Base-by-base conservation (phyloP, 1,284 basidiomycete genomes). In the Pseudozyma flocculosa region DNA sequence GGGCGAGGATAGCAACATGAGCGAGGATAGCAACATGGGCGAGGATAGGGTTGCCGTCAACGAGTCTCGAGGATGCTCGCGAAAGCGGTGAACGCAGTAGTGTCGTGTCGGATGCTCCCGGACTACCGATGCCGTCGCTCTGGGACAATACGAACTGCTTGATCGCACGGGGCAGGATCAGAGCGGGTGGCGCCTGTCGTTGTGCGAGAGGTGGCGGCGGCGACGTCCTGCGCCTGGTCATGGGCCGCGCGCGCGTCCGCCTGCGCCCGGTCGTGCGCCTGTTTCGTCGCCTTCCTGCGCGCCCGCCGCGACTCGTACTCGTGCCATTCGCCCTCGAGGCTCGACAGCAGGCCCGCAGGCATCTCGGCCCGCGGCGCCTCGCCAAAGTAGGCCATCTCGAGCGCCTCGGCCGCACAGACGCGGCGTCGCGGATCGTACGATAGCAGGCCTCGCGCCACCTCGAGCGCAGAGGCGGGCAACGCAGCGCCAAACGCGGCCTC, bases 301-400 rank as follows among this genome's bases (percentile, higher is more conserved):
- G 65, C 73, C 22, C 65, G 54, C 19, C 68, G 54, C 21, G 68
- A 65, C 40, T 94, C 92, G 56, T 90, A 83, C 78, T 95, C 92
- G 78, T 95, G 92, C 91, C 92, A 95, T 77, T 95, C 92, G 38
- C 92, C 92, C 89, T 80, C n/a, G 83, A 84, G 13, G 85, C 83
- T 57, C 89, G 80, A 47, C 45, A 70, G 49, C 14, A 65, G 17
- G 3, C 61, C 57, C n/a, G 43, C 38, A 42, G 95, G 95, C 45
- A 84, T 82, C 67, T 86, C 84, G 47, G 91, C 84, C 32, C 77
- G 69, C 1, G 94, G 94, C 36, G 84, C 81, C 78, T 95, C 92
- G 38, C 83, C 80, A 79, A 98, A 98, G 81, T 96, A 99, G 1
- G 86, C 81, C 43, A 87, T 82, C 40, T 85, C 81, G 56, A 98